Base-by-base conservation (phyloP, 805 yeast genomes). In the Kuraishia borneana region DNA sequence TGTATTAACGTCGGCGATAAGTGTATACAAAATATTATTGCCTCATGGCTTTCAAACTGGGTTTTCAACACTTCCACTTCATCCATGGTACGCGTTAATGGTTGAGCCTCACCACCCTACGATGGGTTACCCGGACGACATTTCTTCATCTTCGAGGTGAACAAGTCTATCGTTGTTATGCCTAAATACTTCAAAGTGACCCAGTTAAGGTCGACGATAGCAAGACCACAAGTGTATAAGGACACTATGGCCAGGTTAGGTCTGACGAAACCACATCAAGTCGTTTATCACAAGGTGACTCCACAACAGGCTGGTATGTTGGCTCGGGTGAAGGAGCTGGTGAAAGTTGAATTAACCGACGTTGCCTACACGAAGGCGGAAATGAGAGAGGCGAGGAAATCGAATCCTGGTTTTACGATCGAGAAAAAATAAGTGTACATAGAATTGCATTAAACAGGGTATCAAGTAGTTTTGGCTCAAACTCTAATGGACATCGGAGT, bases 221-320 rank as follows among this genome's bases (percentile, higher is more conserved):
- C 95, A 1, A 65, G 85, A 47, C 94, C 96, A 9, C 70, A 75
- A 36, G 58, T 64, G 29, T 70, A 70, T 38, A 73, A 79, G 42
- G 70, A 70, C 39, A 76, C 87, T 6, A 73, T 84, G 19, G 60
- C 67, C 38, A 68, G 81, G 6, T 63, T 89, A 39, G 97, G 97
- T 0, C 70, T 89, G 35, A 70, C 66, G 35, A 74, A 68, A 46
- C 74, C 92, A 46, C 83, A 88, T 35, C 76, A 77, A 26, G 70
- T 78, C 2, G 77, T 75, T 2, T 88, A 80, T 57, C 88, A 76
- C 47, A 58, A 61, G 31, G 84, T 83, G 3, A 67, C 80, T 9
- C 87, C 94, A 12, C 72, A 79, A 22, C 71, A 79, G 39, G 96
- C 97, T 3, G 95, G 95, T 54, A 76, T 78, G 63, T 68, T 89